These are phyloP conservation scores for Nemania sp. DNA, from an alignment of 2,329 filamentous ascomycete species.

Conservation along the genomic window DNA sequence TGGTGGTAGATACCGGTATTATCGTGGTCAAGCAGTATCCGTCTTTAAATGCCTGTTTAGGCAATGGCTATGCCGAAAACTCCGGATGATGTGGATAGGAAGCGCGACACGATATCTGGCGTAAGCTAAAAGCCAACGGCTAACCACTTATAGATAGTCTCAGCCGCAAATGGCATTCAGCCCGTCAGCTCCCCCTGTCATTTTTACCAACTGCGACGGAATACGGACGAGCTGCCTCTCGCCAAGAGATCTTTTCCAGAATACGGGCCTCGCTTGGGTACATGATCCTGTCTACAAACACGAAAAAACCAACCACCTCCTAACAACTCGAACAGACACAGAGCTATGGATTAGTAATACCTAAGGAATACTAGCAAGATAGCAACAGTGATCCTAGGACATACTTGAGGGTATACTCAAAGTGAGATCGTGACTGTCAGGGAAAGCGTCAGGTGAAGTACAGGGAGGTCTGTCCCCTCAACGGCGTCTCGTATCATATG, in stretches of 20 bases:
- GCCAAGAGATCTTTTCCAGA: constrained; percentile 17
- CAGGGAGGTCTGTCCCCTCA: constrained; percentile 17
- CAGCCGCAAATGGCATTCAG: constrained; percentile 9
- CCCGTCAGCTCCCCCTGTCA: not conserved
- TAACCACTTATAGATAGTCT: constrained; percentile 7
- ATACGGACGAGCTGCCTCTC: constrained; percentile 19
- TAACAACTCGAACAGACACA: not conserved
- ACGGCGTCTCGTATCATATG: constrained; percentile 23
- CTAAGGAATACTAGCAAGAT: not conserved
- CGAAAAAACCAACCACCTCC: constrained; percentile 21
- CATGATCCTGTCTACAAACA: constrained; percentile 15
- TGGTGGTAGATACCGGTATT: too few species aligned
- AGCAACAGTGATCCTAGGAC: not conserved
- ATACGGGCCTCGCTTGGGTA: constrained; percentile 20
- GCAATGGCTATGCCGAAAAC: constrained; percentile 13
- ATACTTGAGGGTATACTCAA: constrained; percentile 9
- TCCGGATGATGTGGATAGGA: not conserved
- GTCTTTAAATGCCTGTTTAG: constrained; percentile 1
- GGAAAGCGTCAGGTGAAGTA: constrained; percentile 9
- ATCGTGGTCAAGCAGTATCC: too few species aligned
- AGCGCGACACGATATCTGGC: constrained; percentile 1
- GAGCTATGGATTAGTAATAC: constrained; percentile 3
- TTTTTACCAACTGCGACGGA: constrained; percentile 7
- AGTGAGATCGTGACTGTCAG: constrained; percentile 12
- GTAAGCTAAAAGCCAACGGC: not conserved